Evolutionary conservation across 352 stramenopile genomes (phyloP), one percentile per base, ranked within the genome.

Genomic region (Pythium vanterpoolii): DNA sequence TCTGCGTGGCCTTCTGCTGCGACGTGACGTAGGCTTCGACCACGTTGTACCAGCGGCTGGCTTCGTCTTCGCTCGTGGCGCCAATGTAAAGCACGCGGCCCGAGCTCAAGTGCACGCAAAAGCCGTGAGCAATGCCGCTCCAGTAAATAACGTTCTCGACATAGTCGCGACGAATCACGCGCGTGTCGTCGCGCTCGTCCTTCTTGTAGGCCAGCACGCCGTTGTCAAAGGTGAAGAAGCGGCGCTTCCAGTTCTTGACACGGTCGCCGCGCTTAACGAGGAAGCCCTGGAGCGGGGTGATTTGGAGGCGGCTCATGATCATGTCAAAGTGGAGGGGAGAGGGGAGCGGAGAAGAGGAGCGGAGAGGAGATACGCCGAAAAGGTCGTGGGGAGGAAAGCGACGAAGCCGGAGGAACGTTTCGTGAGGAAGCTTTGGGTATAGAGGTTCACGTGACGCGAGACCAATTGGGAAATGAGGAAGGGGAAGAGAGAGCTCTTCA

Each of bases 101-200:
- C 34, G 64, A 80, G 59, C 76, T 66, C 18, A 88, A 66, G 50
- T 79, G 72, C 18, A 85, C 66, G 52, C 72, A 84, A 48, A 88
- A 69, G 21, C 78, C 78, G 57, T 88, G 72, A 24, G 77, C 74
- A 30, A 78, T 75, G 36, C 78, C 78, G 43, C 62, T 66, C 74
- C 74, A 88, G 58, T 85, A 88, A 9, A 84, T 53, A 59, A 88
- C 76, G 68, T 88, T 79, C 50, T 69, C 78, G 47, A 88, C 60
- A 39, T 77, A 69, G 45, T 84, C 76, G 54, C 78, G 73, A 45
- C 72, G 63, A 13, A 85, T 55, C 24, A 86, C 56, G 51, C 71
- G 80, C 47, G 72, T 64, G 46, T 47, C 49, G 10, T 72, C 65
- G 50, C 70, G 64, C 38, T 83, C 70, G 44, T 70, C 74, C 60